phyloP scores from a whole-genome alignment of 495 filamentous ascomycete genomes.

The Penicillium goetzii region DNA sequence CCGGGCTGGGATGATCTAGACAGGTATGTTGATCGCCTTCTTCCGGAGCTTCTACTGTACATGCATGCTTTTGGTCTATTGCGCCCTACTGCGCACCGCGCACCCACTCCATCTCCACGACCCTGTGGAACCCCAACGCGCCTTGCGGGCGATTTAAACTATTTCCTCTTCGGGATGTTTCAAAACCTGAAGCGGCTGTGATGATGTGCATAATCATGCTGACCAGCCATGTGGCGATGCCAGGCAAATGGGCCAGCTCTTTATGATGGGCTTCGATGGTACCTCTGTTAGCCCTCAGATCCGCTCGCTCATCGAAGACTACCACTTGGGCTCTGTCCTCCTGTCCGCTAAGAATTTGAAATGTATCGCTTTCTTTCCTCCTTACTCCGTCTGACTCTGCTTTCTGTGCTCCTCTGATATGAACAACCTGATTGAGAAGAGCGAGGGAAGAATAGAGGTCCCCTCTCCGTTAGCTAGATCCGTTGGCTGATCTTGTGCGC shows the following conservation, averaged over 20 bases:
- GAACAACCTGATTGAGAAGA: neutral
- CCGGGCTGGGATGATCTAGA: conserved; percentile 54
- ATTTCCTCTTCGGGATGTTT: conserved; percentile 25
- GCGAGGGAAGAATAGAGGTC: neutral
- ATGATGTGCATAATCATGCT: conserved; percentile 40
- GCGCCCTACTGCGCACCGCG: conserved; percentile 3
- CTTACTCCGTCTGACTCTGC: neutral
- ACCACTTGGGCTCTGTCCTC: conserved; percentile 82
- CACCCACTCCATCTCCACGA: conserved; percentile 3
- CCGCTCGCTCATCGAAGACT: conserved; percentile 78
- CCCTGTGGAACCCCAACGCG: conserved; percentile 28
- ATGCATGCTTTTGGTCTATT: neutral
- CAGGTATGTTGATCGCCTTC: conserved; percentile 44
- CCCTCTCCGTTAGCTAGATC: neutral
- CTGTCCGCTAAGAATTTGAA: conserved; percentile 90
- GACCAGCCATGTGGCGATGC: conserved; percentile 20
- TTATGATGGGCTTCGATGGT: conserved; percentile 96
- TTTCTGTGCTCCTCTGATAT: neutral
- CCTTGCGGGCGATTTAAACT: conserved; percentile 19
- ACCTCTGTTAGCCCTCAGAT: conserved; percentile 86
- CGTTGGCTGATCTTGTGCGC: conserved; percentile 24
- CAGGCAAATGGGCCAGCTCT: conserved; percentile 79
- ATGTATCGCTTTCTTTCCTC: conserved; percentile 54
- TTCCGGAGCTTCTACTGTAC: conserved; percentile 13
- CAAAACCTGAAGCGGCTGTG: conserved; percentile 36